A percentile compares a stretch with the other conserved stretches of the same genome.
These are phyloP conservation scores for Heterobasidion occidentale DNA, from an alignment of 1,284 basidiomycete species.

Conservation along the genomic window DNA sequence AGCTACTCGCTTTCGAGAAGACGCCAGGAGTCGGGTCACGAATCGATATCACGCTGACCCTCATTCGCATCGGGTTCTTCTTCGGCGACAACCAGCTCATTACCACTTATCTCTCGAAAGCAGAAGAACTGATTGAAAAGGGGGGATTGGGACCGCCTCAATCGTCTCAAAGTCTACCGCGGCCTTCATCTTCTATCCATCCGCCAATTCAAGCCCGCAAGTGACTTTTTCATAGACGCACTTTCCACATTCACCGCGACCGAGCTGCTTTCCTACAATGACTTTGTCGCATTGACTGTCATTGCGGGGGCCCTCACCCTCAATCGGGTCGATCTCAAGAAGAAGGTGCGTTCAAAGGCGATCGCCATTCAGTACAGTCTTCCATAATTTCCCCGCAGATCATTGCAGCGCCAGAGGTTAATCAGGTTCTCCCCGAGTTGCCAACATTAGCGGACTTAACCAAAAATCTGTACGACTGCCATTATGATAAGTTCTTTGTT, in stretches of 20 bases:
- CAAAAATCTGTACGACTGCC: conserved; percentile 82
- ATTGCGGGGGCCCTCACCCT: conserved; percentile 76
- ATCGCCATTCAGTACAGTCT: background rate
- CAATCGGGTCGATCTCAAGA: conserved; percentile 84
- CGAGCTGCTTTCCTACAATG: conserved; percentile 85
- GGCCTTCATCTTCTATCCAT: conserved; percentile 84
- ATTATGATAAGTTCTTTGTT: conserved; percentile 92
- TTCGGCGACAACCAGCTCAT: conserved; percentile 79
- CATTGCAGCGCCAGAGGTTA: conserved; percentile 64
- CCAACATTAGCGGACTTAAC: conserved; percentile 65
- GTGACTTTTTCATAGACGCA: conserved; percentile 79
- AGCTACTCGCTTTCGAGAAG: conserved; percentile 85
- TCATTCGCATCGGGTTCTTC: conserved; percentile 90
- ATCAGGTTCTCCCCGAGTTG: conserved; percentile 62
- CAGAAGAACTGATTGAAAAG: conserved; percentile 88
- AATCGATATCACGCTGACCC: conserved; percentile 88
- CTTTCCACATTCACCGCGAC: conserved; percentile 92
- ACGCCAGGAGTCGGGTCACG: conserved; percentile 89
- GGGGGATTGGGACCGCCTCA: conserved; percentile 98
- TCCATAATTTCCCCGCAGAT: conserved; percentile 30
- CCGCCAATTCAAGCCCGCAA: conserved; percentile 71
- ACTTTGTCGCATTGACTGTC: conserved; percentile 86
- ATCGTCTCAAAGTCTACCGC: conserved; percentile 93
- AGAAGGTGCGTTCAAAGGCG: conserved; percentile 50
- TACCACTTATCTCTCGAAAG: conserved; percentile 67